phyloP scores from a whole-genome alignment of 2,329 filamentous ascomycete genomes.

The Talaromyces sp. region DNA sequence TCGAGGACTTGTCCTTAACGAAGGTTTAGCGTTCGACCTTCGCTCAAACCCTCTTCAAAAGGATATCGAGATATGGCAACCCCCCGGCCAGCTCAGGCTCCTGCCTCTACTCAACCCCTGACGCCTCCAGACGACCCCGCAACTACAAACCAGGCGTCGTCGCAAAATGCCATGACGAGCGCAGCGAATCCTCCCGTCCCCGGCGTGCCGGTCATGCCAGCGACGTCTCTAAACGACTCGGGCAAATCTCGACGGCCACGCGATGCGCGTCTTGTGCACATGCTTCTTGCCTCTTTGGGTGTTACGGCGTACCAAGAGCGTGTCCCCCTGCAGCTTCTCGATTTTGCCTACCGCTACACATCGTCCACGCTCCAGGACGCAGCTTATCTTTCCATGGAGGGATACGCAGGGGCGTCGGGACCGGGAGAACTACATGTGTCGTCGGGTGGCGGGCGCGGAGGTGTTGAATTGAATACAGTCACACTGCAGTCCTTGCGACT shows the following conservation, averaged over 20 bases:
- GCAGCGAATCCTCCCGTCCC: constrained; percentile 16
- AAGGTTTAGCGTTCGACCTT: not conserved
- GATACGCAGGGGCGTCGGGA: constrained; percentile 40
- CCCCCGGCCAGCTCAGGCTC: constrained; percentile 27
- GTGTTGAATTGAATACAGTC: constrained; percentile 48
- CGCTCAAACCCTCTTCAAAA: not conserved
- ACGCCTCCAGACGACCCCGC: constrained; percentile 41
- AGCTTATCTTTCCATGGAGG: constrained; percentile 47
- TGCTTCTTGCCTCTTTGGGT: constrained; percentile 46
- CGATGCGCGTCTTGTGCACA: constrained; percentile 48
- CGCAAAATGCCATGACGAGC: constrained; percentile 19
- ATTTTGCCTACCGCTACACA: constrained; percentile 52
- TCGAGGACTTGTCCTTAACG: not conserved
- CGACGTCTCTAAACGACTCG: constrained; percentile 43
- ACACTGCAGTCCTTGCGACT: constrained; percentile 55
- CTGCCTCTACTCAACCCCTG: constrained; percentile 33
- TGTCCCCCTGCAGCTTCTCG: constrained; percentile 49
- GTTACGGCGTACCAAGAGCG: constrained; percentile 49
- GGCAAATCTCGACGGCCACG: constrained; percentile 45
- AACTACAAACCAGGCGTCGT: constrained; percentile 20
- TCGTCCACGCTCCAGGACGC: constrained; percentile 50
- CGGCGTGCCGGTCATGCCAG: constrained; percentile 33
- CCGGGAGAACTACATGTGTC: constrained; percentile 24
- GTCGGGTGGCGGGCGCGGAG: constrained; percentile 29
- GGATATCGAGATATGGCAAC: constrained; percentile 26